Conservation (phyloP, 2,329 filamentous ascomycete genomes). For the Curvularia verruculosa region DNA sequence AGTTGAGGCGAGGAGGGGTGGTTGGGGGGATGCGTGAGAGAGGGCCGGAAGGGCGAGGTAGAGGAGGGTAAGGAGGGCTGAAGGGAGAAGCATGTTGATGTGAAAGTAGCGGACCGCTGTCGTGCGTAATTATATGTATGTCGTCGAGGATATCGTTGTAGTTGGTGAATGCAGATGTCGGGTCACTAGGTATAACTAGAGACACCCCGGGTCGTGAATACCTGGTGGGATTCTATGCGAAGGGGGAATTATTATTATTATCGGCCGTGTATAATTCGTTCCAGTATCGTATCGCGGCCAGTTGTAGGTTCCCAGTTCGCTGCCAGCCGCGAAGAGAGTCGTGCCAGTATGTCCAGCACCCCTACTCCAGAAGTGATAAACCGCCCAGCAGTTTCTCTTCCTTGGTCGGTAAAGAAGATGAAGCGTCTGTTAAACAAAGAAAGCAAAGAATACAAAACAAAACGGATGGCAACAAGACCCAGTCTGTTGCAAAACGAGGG, state of each 20-base stretch:
- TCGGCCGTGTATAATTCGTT: background rate
- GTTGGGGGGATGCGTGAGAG: slow-evolving; percentile 31
- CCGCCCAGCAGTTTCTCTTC: background rate
- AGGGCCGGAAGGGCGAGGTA: slow-evolving; percentile 31
- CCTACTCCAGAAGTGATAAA: background rate
- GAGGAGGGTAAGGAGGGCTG: slow-evolving; percentile 29
- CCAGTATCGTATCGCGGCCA: background rate
- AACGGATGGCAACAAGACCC: background rate
- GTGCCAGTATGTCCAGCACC: background rate
- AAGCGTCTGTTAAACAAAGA: background rate
- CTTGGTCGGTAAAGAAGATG: background rate
- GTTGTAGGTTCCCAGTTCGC: background rate
- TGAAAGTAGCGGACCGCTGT: background rate
- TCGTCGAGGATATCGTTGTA: background rate
- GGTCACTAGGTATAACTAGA: too few relatives aligned
- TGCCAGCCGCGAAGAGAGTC: background rate
- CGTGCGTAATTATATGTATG: background rate
- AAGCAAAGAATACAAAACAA: background rate
- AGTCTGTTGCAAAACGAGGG: slow-evolving; percentile 1
- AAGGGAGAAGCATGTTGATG: slow-evolving; percentile 28
- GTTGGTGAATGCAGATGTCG: background rate
- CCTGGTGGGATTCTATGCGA: background rate
- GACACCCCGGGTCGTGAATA: background rate
- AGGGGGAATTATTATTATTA: background rate
- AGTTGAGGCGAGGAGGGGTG: slow-evolving; percentile 27